Evolutionary conservation across 164 flowering plant species (phyloP).

Genomic region (Echeveria elegans): DNA sequence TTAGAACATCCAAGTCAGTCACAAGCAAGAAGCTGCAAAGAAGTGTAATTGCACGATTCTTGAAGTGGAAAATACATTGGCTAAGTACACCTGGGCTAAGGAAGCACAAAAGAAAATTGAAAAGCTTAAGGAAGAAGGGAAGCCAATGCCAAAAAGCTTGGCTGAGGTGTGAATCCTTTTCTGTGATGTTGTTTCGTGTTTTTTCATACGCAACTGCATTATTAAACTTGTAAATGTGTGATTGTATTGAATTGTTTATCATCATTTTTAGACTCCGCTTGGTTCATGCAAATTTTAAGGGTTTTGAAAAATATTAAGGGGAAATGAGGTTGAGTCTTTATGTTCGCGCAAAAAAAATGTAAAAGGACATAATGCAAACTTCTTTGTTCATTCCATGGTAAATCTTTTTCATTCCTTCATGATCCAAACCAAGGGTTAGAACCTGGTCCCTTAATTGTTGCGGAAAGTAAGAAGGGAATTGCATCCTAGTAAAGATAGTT

Average conservation of each 20-base stretch:
- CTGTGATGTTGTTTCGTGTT: background rate
- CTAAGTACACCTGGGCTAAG: slow-evolving; percentile 86
- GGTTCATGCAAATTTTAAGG: background rate
- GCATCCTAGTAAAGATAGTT: background rate
- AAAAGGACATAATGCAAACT: no score
- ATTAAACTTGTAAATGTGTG: background rate
- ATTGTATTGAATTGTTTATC: background rate
- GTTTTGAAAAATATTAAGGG: background rate
- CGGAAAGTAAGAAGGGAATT: background rate
- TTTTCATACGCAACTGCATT: background rate
- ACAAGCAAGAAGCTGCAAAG: slow-evolving; percentile 79
- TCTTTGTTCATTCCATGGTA: no score
- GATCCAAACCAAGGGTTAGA: background rate
- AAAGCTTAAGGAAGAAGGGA: slow-evolving; percentile 81
- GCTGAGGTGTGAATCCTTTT: slow-evolving; percentile 46
- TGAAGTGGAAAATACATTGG: slow-evolving; percentile 75
- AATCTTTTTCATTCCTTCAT: no score
- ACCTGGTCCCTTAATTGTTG: background rate
- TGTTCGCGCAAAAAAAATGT: no score
- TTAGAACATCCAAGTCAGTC: slow-evolving; percentile 62
- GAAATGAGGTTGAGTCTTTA: background rate
- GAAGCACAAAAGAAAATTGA: slow-evolving; percentile 72
- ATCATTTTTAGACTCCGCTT: background rate
- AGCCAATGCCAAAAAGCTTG: slow-evolving; percentile 75
- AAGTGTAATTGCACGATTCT: slow-evolving; percentile 70